Conservation (phyloP, 176 grass and related monocot species). For the Bothriochloa decipiens region DNA sequence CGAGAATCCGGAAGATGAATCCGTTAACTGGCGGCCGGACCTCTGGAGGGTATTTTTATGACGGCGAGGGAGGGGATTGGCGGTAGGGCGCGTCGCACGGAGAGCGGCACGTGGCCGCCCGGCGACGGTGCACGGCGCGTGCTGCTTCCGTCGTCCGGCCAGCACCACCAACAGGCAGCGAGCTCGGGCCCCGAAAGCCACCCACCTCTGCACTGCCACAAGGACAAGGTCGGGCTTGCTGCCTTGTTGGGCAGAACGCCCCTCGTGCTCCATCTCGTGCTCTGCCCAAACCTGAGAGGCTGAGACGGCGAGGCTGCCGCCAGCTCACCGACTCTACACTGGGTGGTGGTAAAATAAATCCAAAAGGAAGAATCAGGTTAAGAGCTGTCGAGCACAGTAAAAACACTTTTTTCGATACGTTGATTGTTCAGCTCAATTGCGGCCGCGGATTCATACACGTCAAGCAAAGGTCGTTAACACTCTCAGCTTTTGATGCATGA, state of each 20-base stretch:
- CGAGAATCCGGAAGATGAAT: no score
- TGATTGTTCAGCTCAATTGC: not conserved
- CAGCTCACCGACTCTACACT: not conserved
- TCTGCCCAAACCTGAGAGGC: not conserved
- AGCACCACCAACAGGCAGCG: slow-evolving; percentile 36
- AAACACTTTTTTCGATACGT: no score
- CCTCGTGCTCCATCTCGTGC: slow-evolving; percentile 36
- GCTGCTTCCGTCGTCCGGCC: not conserved
- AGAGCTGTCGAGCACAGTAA: no score
- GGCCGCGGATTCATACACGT: not conserved
- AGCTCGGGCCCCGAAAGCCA: slow-evolving; percentile 52
- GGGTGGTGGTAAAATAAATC: not conserved
- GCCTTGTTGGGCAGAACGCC: slow-evolving; percentile 46
- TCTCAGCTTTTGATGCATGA: slow-evolving; percentile 2
- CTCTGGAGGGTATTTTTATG: no score
- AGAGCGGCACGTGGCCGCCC: slow-evolving; percentile 38
- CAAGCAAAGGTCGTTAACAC: not conserved
- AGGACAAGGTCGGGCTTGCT: slow-evolving; percentile 39
- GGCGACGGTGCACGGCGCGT: slow-evolving; percentile 17
- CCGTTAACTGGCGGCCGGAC: no score
- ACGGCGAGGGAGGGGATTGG: not conserved
- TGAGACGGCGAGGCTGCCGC: not conserved
- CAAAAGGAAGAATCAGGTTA: not conserved
- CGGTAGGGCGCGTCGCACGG: not conserved
- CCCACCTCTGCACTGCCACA: slow-evolving; percentile 34